phyloP scores from a whole-genome alignment of 345 rosid species.

The Cardamine occulta region DNA sequence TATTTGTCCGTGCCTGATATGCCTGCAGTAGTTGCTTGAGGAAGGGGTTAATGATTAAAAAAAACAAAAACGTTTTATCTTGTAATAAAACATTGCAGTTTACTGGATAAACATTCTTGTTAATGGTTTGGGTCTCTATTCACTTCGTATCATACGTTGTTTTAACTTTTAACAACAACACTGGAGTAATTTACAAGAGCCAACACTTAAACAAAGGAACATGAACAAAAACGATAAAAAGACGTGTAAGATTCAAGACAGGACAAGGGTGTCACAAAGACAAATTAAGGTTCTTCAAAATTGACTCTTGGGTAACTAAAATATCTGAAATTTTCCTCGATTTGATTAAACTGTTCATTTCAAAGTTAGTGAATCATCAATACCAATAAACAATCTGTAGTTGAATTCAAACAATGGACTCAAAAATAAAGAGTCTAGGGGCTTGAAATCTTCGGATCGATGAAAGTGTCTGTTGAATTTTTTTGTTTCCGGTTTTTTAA shows the following conservation, averaged over 20 bases:
- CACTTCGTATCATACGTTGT: not conserved
- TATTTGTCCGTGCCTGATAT: not conserved
- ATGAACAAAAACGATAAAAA: not conserved
- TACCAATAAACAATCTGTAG: not conserved
- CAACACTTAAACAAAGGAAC: not conserved
- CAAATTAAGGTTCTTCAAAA: not conserved
- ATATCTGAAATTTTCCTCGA: not conserved
- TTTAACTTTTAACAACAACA: not conserved
- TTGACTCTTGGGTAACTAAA: not conserved
- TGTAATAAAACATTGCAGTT: not conserved
- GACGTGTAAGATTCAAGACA: not conserved
- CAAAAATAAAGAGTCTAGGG: not conserved
- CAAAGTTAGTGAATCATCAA: not conserved
- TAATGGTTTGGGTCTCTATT: not conserved
- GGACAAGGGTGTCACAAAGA: not conserved
- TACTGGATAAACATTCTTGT: not conserved
- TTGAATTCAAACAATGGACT: not conserved
- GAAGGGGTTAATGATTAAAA: slow-evolving; percentile 13
- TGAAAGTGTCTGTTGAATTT: not conserved
- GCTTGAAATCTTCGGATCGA: not conserved
- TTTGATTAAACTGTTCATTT: not conserved
- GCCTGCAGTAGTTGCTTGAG: slow-evolving; percentile 18
- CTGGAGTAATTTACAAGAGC: not conserved
- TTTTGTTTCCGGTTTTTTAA: not conserved
- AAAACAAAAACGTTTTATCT: too few species aligned